Evolutionary conservation across 2,329 filamentous ascomycete species (phyloP), one percentile per base, ranked within the genome.

Genomic region (Chalaropsis ovoidea): DNA sequence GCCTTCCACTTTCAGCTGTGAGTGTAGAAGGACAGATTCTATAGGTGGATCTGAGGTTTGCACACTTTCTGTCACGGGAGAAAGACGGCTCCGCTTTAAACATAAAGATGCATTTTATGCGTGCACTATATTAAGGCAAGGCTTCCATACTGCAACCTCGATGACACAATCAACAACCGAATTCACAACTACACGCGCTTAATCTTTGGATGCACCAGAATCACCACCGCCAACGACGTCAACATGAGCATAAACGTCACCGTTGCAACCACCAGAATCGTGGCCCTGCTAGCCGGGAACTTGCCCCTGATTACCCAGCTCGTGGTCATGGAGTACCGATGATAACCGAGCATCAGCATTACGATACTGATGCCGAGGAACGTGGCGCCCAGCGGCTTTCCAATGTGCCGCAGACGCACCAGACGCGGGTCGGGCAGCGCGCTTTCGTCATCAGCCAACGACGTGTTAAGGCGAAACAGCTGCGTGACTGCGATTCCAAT

Each of bases 401-500:
- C 88, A 68, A 90, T 78, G 65, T 81, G 82, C 54, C 84, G 81
- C 61, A 89, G 76, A 43, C 77, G 78, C 47, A 75, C 72, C 52
- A 76, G 72, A 65, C 74, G 74, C 39, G 73, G 71, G 49, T 76
- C 73, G 45, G 66, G 69, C 35, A 70, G 68, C 43, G 68, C 69
- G 42, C 65, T 60, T 24, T 61, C 49, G 62, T 75, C 74, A 47
- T 72, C 70, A 24, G 76, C 72, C 49, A 88, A 77, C 8, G 84
- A 81, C 0, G 85, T 88, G 77, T 92, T 92, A 66, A 94, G 84
- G 31, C 89, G 86, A 77, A 94, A 93, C 61, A 94, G 83, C 74
- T 94, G 89, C 0, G 89, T 93, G 49, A 94, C 82, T 54, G 88
- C 89, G 67, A 94, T 88, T 66, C 89, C 89, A 70, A 94, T 93